phyloP scores from a whole-genome alignment of 1,284 basidiomycete genomes.

The Ganoderma meredithae region DNA sequence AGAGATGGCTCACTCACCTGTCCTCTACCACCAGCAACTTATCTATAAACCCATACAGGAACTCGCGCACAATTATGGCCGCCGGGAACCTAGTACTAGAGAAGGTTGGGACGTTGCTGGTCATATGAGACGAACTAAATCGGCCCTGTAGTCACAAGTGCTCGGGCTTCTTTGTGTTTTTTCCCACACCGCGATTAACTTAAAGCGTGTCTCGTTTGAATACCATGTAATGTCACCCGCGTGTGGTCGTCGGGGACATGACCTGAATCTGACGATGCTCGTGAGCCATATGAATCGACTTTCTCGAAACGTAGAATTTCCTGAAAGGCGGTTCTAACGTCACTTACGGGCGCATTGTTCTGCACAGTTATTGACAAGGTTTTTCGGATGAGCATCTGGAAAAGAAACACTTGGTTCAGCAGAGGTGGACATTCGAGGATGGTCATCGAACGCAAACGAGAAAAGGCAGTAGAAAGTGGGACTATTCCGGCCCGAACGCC shows the following conservation, averaged over 20 bases:
- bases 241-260: neutral
- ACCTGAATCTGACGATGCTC: neutral
- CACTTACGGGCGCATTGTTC: neutral
- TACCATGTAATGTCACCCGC: neutral
- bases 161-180: neutral
- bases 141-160: neutral
- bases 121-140: constrained; percentile 12
- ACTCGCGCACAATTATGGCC: constrained; percentile 12
- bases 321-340: neutral
- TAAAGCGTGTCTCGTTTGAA: neutral
- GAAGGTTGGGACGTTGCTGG: constrained; percentile 1
- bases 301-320: neutral
- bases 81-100: constrained; percentile 8
- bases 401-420: neutral
- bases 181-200: constrained; percentile 1
- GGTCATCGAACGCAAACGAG: neutral
- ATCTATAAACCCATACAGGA: neutral
- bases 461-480: neutral
- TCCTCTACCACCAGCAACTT: neutral
- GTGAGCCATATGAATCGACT: neutral
- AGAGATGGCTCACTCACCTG: neutral
- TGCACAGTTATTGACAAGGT: neutral
- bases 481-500: constrained; percentile 2
- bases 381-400: neutral
- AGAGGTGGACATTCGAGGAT: neutral